A percentile compares a stretch with the other conserved stretches of the same genome.
phyloP scores from a whole-genome alignment of 768 basidiomycete genomes.

The Pleurotus salmoneostramineus region DNA sequence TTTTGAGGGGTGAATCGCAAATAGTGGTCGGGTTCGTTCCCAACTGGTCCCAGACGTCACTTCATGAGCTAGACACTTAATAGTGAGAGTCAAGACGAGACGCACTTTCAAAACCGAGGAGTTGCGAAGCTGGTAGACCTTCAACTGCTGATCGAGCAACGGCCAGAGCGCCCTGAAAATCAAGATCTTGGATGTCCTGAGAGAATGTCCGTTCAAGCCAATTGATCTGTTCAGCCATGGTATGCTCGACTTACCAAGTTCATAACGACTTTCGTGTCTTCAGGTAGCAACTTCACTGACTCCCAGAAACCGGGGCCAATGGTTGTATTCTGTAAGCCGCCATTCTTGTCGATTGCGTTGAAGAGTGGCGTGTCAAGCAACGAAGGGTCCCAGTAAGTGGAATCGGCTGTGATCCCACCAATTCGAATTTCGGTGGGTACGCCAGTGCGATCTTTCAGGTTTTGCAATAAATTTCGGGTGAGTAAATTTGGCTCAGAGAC shows the following conservation, averaged over 20 bases:
- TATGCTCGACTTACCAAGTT: slow-evolving; percentile 29
- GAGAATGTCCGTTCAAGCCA: background rate
- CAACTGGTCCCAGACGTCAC: slow-evolving; percentile 27
- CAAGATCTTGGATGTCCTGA: slow-evolving; percentile 42
- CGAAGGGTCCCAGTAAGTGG: slow-evolving; percentile 42
- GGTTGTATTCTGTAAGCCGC: slow-evolving; percentile 44
- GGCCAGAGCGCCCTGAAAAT: slow-evolving; percentile 34
- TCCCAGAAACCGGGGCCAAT: slow-evolving; percentile 49
- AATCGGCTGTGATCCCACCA: slow-evolving; percentile 53
- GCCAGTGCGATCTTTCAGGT: slow-evolving; percentile 40
- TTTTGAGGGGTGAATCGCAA: slow-evolving; percentile 35
- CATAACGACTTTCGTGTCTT: slow-evolving; percentile 43
- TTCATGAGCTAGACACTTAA: background rate
- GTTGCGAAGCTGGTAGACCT: slow-evolving; percentile 30
- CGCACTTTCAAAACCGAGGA: slow-evolving; percentile 43
- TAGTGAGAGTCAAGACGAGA: background rate
- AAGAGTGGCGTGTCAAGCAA: slow-evolving; percentile 30
- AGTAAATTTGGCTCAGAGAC: slow-evolving; percentile 35
- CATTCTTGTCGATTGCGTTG: slow-evolving; percentile 41
- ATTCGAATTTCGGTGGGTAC: slow-evolving; percentile 44
- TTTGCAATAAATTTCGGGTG: slow-evolving; percentile 39
- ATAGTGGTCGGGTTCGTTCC: slow-evolving; percentile 56
- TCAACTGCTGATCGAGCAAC: slow-evolving; percentile 39
- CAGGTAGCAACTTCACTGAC: slow-evolving; percentile 38
- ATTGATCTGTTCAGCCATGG: background rate